phyloP scores from a whole-genome alignment of 2,329 filamentous ascomycete species.

The Stylonectria norvegica region DNA sequence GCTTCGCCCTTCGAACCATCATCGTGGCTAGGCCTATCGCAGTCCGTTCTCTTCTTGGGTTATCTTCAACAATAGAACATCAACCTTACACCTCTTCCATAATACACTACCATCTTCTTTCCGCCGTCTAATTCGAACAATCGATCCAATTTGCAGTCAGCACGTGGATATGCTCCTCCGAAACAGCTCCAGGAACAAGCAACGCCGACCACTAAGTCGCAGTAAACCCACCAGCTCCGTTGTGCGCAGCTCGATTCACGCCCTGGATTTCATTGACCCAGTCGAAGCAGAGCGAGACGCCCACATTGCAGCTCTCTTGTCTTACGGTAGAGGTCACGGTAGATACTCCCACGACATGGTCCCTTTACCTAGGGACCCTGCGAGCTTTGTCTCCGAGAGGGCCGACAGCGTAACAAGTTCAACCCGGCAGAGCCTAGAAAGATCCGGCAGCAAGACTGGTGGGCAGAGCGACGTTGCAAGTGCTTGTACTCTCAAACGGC shows the following conservation, averaged over 20 bases:
- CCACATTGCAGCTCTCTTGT: conserved; percentile 58
- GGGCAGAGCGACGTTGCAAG: conserved; percentile 16
- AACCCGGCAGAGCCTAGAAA: conserved; percentile 9
- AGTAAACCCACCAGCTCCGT: conserved; percentile 54
- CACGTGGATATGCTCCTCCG: conserved; percentile 48
- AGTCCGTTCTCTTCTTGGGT: conserved; percentile 1
- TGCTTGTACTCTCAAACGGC: conserved; percentile 34
- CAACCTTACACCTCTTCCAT: too few species aligned
- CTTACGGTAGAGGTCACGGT: conserved; percentile 52
- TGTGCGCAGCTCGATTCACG: conserved; percentile 36
- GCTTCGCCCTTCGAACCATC: too few species aligned
- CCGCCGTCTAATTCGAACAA: too few species aligned
- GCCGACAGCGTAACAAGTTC: conserved; percentile 21
- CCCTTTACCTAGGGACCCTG: conserved; percentile 22
- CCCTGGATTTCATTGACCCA: conserved; percentile 48
- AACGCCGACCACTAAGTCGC: conserved; percentile 42
- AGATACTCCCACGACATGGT: conserved; percentile 25
- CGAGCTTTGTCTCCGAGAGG: conserved; percentile 13
- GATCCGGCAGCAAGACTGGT: conserved; percentile 13
- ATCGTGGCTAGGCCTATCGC: too few species aligned
- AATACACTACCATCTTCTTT: too few species aligned
- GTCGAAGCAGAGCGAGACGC: conserved; percentile 55
- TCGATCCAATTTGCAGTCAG: too few species aligned
- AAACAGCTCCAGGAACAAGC: conserved; percentile 43
- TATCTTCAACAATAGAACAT: neutral